Conservation (phyloP, 192 early-diverging fungal species). For the Chytriomyces confervae region DNA sequence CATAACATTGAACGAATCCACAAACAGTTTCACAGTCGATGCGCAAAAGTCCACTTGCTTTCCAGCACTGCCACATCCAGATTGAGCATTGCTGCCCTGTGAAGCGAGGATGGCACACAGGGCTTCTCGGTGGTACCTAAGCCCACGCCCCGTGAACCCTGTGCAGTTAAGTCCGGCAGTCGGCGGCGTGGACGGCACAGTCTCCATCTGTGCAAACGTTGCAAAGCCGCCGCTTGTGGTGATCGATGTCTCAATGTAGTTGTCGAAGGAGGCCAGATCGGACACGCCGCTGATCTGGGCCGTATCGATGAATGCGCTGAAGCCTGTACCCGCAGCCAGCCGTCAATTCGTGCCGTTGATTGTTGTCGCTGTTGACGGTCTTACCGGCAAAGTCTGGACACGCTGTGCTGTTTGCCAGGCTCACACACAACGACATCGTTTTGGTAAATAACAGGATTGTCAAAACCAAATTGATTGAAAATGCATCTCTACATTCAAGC, state of each 20-base stretch:
- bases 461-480: neutral
- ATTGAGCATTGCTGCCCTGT: neutral
- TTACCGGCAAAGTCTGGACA: slow-evolving; percentile 25
- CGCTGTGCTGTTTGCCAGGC: slow-evolving; percentile 8
- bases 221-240: neutral
- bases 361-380: neutral
- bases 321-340: neutral
- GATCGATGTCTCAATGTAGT: neutral
- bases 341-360: neutral
- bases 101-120: neutral
- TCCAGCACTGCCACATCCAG: neutral
- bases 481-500: no score
- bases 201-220: neutral
- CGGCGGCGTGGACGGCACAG: no score
- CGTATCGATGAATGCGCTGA: slow-evolving; percentile 9
- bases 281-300: neutral
- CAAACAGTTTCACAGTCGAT: neutral
- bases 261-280: neutral
- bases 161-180: neutral
- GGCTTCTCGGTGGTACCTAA: neutral
- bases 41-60: slow-evolving; percentile 5
- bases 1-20: neutral
- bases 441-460: neutral
- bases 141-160: neutral
- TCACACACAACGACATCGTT: neutral